Percentiles rank a stretch among this genome's conserved stretches.
Evolutionary conservation across 345 rosid species (phyloP).

Genomic region (Arabidopsis thaliana): TAIR10.1 NC_003075.7:17091001-17091500

Average conservation of each 20-base stretch:
- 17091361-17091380: conserved; percentile 2
- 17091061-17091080: background rate
- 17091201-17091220: conserved; percentile 6
- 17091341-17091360: conserved; percentile 15
- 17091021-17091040: background rate
- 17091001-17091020: conserved; percentile 16
- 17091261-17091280: conserved; percentile 26
- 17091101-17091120: background rate
- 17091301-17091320: conserved; percentile 10
- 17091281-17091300: conserved; percentile 16
- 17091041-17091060: too few species aligned
- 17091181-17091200: background rate
- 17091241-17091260: background rate
- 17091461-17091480: background rate
- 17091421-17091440: background rate
- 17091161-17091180: too few species aligned
- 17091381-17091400: background rate
- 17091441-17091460: background rate
- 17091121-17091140: too few species aligned
- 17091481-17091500: background rate
- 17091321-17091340: conserved; percentile 1
- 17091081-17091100: background rate
- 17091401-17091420: background rate
- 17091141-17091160: too few species aligned
- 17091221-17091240: conserved; percentile 10